Evolutionary conservation across 2,329 filamentous ascomycete species (phyloP).

Genomic region (Herpotrichia juniperi): DNA sequence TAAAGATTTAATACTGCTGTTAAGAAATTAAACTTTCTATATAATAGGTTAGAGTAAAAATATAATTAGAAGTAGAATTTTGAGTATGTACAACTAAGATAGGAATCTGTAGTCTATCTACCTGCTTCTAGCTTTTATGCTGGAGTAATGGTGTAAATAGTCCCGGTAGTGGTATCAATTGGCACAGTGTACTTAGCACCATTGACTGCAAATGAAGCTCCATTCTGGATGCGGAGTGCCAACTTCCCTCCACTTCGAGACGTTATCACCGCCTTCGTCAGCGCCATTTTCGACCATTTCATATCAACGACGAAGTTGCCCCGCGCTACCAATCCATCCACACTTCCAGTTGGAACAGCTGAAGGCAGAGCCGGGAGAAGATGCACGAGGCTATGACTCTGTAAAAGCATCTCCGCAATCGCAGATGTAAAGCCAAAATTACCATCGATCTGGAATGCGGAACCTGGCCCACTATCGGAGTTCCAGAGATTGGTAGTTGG

Average conservation of each 20-base stretch:
- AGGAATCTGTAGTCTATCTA: too few relatives aligned
- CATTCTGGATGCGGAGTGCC: conserved; percentile 24
- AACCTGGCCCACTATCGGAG: neutral
- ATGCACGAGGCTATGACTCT: conserved; percentile 30
- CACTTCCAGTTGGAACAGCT: conserved; percentile 16
- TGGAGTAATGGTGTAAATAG: conserved; percentile 4
- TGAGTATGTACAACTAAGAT: too few relatives aligned
- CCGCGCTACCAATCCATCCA: conserved; percentile 19
- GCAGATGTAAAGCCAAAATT: conserved; percentile 58
- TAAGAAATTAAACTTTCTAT: too few relatives aligned
- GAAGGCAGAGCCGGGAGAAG: conserved; percentile 19
- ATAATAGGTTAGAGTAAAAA: too few relatives aligned
- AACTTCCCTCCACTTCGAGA: conserved; percentile 13
- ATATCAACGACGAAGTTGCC: conserved; percentile 25
- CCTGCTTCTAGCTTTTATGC: too few relatives aligned
- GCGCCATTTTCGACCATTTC: conserved; percentile 14
- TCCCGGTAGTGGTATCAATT: conserved; percentile 4
- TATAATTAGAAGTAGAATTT: too few relatives aligned
- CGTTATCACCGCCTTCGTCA: conserved; percentile 10
- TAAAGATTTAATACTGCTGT: too few relatives aligned
- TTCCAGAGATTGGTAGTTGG: conserved; percentile 1
- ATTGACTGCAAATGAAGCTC: conserved; percentile 9
- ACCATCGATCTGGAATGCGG: conserved; percentile 56
- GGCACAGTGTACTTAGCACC: conserved; percentile 4
- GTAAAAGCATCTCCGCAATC: conserved; percentile 54